Conservation (phyloP, 163 green algal species). For the Prototheca wickerhamii region DNA sequence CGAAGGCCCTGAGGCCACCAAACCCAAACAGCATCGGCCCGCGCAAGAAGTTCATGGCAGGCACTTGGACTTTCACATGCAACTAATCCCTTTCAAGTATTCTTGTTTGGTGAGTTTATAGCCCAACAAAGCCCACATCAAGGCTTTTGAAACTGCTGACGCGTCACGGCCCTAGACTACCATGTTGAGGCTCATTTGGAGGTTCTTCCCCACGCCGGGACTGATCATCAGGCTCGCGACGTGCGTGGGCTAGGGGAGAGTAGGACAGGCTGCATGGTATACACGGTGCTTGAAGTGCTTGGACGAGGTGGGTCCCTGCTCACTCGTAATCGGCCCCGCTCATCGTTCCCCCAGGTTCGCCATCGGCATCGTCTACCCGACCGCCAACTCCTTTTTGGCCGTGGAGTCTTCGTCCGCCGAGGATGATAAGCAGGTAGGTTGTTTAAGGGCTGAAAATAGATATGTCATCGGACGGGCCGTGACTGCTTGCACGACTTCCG, state of each 20-base stretch:
- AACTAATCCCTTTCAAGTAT: no score
- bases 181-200: slow-evolving; percentile 7
- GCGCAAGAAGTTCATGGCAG: no score
- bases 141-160: no score
- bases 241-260: slow-evolving; percentile 3
- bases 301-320: background rate
- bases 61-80: no score
- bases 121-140: no score
- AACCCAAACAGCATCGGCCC: no score
- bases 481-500: no score
- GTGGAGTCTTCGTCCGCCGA: slow-evolving; percentile 13
- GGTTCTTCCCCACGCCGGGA: slow-evolving; percentile 9
- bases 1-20: no score
- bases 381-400: slow-evolving; percentile 18
- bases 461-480: no score
- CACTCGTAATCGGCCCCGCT: background rate
- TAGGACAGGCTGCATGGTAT: background rate
- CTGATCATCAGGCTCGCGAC: background rate
- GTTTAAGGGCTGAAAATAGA: background rate
- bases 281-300: background rate
- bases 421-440: slow-evolving; percentile 24
- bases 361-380: slow-evolving; percentile 25
- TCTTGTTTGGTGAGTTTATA: no score
- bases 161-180: no score
- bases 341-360: slow-evolving; percentile 7